These are phyloP conservation scores for Pseudomassariella vexata DNA, from an alignment of 2,329 filamentous ascomycete genomes.

Conservation along the genomic window DNA sequence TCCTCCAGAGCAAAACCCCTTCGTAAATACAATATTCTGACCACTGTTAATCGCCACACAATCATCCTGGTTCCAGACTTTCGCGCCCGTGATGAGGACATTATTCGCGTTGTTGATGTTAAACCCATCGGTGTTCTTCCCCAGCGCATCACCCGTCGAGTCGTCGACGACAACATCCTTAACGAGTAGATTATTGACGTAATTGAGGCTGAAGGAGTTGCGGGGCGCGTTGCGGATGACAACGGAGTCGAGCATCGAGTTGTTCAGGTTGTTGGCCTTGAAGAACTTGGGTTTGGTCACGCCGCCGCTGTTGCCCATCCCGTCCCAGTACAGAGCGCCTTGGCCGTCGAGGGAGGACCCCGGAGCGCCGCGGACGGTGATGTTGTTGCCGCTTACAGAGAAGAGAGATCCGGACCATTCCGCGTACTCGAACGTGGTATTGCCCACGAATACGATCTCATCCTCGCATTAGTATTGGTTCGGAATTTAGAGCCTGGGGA, in stretches of 20 bases:
- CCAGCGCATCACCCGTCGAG: conserved; percentile 2
- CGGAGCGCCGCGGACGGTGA: conserved; percentile 34
- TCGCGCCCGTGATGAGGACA: conserved; percentile 1
- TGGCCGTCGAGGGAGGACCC: conserved; percentile 17
- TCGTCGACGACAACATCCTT: conserved; percentile 5
- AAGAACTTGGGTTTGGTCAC: conserved; percentile 6
- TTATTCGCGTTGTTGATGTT: conserved; percentile 5
- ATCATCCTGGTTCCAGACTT: conserved; percentile 5
- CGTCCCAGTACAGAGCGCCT: conserved; percentile 5
- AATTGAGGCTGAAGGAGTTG: conserved; percentile 5
- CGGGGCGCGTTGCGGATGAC: conserved; percentile 4
- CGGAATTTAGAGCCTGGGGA: no score
- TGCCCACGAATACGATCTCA: conserved; percentile 4
- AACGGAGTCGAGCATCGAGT: conserved; percentile 4
- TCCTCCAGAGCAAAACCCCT: conserved; percentile 2
- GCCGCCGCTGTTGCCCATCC: conserved; percentile 2
- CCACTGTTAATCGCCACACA: conserved; percentile 5
- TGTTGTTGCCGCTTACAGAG: conserved; percentile 38
- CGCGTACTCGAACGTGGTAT: conserved; percentile 33
- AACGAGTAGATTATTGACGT: conserved; percentile 2
- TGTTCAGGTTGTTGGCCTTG: conserved; percentile 5
- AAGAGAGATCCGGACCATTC: conserved; percentile 48
- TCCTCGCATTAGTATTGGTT: not conserved
- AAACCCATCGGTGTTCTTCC: conserved; percentile 6
- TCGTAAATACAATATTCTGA: conserved; percentile 3